These are phyloP conservation scores for Nakataea oryzae DNA, from an alignment of 2,329 filamentous ascomycete species.

Conservation along the genomic window DNA sequence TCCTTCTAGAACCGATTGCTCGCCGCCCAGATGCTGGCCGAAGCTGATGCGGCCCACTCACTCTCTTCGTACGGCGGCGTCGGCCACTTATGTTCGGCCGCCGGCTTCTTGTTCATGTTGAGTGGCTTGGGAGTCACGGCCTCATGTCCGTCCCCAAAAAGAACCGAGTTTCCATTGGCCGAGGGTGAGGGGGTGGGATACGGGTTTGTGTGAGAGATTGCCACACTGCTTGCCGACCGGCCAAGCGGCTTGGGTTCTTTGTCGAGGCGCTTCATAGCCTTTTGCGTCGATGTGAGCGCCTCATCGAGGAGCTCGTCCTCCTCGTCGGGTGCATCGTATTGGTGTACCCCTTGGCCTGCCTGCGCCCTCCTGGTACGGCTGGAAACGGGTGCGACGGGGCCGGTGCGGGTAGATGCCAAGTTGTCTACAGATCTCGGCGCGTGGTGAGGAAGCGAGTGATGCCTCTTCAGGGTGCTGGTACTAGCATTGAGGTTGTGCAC, in stretches of 20 bases:
- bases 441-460: slow-evolving; percentile 54
- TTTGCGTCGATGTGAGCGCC: slow-evolving; percentile 66
- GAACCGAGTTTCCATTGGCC: slow-evolving; percentile 67
- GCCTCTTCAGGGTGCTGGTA: slow-evolving; percentile 47
- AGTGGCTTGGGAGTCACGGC: slow-evolving; percentile 59
- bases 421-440: slow-evolving; percentile 56
- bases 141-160: slow-evolving; percentile 59
- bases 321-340: slow-evolving; percentile 91
- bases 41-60: slow-evolving; percentile 79
- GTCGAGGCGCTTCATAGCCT: slow-evolving; percentile 38
- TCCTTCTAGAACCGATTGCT: slow-evolving; percentile 47
- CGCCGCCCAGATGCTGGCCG: slow-evolving; percentile 70
- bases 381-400: slow-evolving; percentile 50
- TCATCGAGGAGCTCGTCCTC: slow-evolving; percentile 95
- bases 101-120: slow-evolving; percentile 49
- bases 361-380: slow-evolving; percentile 73
- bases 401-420: slow-evolving; percentile 36
- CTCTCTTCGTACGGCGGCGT: slow-evolving; percentile 91
- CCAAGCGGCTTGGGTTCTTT: slow-evolving; percentile 23
- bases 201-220: slow-evolving; percentile 38
- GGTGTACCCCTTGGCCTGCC: slow-evolving; percentile 63
- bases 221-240: slow-evolving; percentile 55
- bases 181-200: slow-evolving; percentile 65
- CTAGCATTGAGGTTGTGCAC: slow-evolving; percentile 40
- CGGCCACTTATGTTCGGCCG: slow-evolving; percentile 65